Base-by-base conservation (phyloP, 2,329 filamentous ascomycete species). In the Neonectria faginata region DNA sequence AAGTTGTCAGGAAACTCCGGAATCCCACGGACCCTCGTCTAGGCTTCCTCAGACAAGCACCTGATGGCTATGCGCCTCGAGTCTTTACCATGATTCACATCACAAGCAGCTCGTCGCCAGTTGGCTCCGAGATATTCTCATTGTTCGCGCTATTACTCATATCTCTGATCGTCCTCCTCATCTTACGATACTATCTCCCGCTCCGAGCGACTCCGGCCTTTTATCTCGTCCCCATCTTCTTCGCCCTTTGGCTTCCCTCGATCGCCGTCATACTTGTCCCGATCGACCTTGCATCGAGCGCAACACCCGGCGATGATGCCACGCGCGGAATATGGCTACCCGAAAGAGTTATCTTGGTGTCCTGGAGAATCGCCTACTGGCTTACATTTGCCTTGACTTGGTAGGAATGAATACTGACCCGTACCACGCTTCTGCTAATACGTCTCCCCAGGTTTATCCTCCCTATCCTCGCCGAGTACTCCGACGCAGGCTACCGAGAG, bases 311-410 rank as follows among this genome's bases (percentile, higher is more conserved):
- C 65, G 91, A 92, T 78, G 89, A 87, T 65, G 85, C 87, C 16
- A 86, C 88, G 16, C 88, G 91, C 71, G 96, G 94, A 36, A 92
- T 99, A 75, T 97, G 94, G 93, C 86, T 99, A 36, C 91, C 92
- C 5, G 85, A 91, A 69, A 83, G 89, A 54, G 86, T 94, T 29
- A 84, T 97, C 53, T 84, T 97, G 74, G 93, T 97, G 25, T 91
- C 91, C 62, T 99, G 96, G 96, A 88, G 95, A 76, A 95, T 99
- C 69, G 91, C 92, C 20, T 99, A 99, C 81, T 99, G 96, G 96
- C 84, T 99, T 60, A 98, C 95, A 0, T 99, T 99, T 80, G 89
- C 90, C 55, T 82, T 99, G 75, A 98, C 95, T 60, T 99, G 96
- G 96, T 95, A 83, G 55, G 85, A 71, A 47, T 53, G 39, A 8